Base-by-base conservation (phyloP, 352 stramenopile species). In the Plasmopara muralis region DNA sequence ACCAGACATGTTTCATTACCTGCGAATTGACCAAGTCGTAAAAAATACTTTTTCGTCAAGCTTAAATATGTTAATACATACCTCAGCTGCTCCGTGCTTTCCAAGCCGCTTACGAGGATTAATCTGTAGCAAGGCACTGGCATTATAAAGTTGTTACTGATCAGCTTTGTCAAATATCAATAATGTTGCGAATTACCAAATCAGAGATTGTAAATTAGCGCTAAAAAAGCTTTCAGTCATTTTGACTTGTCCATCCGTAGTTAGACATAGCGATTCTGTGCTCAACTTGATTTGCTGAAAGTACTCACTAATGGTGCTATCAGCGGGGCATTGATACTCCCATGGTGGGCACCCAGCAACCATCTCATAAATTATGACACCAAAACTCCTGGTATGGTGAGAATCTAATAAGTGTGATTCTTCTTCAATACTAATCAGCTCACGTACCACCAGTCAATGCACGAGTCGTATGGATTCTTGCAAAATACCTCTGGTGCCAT, bases 331-430 rank as follows among this genome's bases (percentile, higher is more conserved):
- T 14, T 83, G 68, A 56, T 93, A 93, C 16, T 74, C 68, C 82
- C 82, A 93, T 12, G 76, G 79, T 2, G 82, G 79, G 15, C 57
- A 58, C 0, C 79, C 82, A 28, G 53, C 41, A 2, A 86, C 64
- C 77, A 90, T 89, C 52, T 93, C 82, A 42, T 77, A 83, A 15
- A 90, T 69, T 10, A 93, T 60, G 7, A 93, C 80, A 3, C 82
- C 82, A 5, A 89, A 47, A 47, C 61, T 74, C 82, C 82, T 92
- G 33, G 20, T 12, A 35, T 5, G 7, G 10, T 53, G 59, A 33
- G 12, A 54, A 12, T 10, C 1, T 10, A 54, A 40, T 12, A 15
- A 14, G 20, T 14, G 40, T 12, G 9, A 45, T 33, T 28, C 8
- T 46, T 20, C 9, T 41, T 8, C 6, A 49, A 14, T 5, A 39